These are phyloP conservation scores for Viola odorata DNA, from an alignment of 345 rosid genomes.

Conservation along the genomic window DNA sequence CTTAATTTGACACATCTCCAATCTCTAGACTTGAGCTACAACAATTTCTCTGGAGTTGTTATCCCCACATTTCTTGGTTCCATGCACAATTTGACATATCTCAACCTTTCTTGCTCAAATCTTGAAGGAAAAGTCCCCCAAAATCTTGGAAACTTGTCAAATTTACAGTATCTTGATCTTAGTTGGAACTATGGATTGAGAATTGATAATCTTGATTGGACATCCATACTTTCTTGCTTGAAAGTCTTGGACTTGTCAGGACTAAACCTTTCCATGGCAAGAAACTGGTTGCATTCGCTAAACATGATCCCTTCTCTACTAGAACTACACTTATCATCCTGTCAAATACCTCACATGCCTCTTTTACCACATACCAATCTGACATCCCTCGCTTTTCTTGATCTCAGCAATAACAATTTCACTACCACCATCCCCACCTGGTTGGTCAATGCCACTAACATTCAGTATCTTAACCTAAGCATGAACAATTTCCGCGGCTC, in stretches of 20 bases:
- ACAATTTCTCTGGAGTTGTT: slow-evolving; percentile 2
- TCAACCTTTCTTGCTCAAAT: slow-evolving; percentile 5
- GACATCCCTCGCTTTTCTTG: slow-evolving; percentile 15
- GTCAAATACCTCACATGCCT: background rate
- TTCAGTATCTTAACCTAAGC: slow-evolving; percentile 8
- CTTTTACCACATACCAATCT: background rate
- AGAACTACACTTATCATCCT: slow-evolving; percentile 6
- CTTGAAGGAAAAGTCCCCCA: slow-evolving; percentile 9
- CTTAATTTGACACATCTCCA: slow-evolving; percentile 9
- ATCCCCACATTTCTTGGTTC: slow-evolving; percentile 13
- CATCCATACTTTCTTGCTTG: slow-evolving; percentile 7
- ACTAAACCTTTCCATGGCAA: background rate
- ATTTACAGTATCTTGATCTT: slow-evolving; percentile 13
- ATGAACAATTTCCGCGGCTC: slow-evolving; percentile 13
- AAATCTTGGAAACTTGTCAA: slow-evolving; percentile 9
- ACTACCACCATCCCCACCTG: slow-evolving; percentile 16
- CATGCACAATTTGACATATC: slow-evolving; percentile 5
- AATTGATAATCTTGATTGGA: slow-evolving; percentile 2
- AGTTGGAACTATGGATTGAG: background rate
- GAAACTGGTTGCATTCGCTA: slow-evolving; percentile 8
- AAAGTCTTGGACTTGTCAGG: slow-evolving; percentile 8
- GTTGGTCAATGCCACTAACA: slow-evolving; percentile 18
- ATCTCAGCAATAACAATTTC: slow-evolving; percentile 20
- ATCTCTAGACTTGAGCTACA: slow-evolving; percentile 14
- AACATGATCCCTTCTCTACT: slow-evolving; percentile 12